Percentiles rank a stretch among this genome's conserved stretches.
These are phyloP conservation scores for Arctostaphylos glauca DNA, from an alignment of 148 eudicot species.

Conservation along the genomic window DNA sequence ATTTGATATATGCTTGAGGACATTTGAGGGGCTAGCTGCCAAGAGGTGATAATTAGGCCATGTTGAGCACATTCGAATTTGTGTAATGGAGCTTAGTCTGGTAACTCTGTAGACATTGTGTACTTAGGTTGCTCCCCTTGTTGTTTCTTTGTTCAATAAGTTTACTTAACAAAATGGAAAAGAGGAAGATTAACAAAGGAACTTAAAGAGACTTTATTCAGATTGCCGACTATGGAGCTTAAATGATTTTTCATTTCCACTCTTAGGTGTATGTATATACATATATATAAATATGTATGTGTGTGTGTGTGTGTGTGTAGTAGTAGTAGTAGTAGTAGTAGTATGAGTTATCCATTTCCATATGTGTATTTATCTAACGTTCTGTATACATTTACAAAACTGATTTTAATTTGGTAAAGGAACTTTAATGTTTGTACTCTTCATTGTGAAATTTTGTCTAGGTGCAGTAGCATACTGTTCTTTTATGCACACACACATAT, in stretches of 20 bases:
- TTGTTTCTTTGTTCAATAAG: not conserved
- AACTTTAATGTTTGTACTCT: not conserved
- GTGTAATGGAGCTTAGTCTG: not conserved
- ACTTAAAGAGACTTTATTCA: not conserved
- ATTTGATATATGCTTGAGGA: not conserved
- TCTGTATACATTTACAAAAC: too few relatives aligned
- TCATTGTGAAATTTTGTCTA: not conserved
- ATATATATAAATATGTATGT: too few relatives aligned
- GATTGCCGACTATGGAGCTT: not conserved
- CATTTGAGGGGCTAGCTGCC: not conserved
- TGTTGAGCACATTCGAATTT: not conserved
- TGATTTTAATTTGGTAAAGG: not conserved
- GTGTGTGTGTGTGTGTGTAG: too few relatives aligned
- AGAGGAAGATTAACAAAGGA: not conserved
- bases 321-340: too few relatives aligned
- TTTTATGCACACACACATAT: not conserved
- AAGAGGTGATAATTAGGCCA: not conserved
- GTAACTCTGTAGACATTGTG: not conserved
- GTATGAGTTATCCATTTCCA: not conserved
- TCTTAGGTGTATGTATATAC: not conserved
- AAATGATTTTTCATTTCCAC: not conserved
- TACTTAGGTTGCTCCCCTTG: constrained; percentile 2
- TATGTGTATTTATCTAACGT: not conserved
- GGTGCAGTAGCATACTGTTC: not conserved
- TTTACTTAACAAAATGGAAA: not conserved